Conservation (phyloP, 2,329 filamentous ascomycete species). For the Fusarium sp. region DNA sequence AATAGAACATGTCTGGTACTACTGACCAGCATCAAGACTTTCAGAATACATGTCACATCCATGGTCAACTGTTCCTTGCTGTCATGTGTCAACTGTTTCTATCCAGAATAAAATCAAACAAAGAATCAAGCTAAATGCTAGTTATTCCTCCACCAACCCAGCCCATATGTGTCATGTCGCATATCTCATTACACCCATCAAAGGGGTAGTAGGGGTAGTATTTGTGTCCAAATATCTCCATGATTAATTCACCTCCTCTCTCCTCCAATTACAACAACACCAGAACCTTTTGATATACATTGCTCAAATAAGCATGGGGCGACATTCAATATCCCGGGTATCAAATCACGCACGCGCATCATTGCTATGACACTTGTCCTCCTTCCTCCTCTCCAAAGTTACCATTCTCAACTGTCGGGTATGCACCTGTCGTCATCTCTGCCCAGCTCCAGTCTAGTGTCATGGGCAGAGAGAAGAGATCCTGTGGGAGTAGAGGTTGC, state of each 20-base stretch:
- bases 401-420: slow-evolving; percentile 74
- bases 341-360: background rate
- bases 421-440: slow-evolving; percentile 74
- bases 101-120: background rate
- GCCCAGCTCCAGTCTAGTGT: slow-evolving; percentile 91
- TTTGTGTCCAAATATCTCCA: background rate
- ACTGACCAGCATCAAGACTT: too few species aligned
- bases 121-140: slow-evolving; percentile 14
- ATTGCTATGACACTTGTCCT: slow-evolving; percentile 13
- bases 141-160: slow-evolving; percentile 15
- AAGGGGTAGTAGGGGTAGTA: background rate
- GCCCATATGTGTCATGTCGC: slow-evolving; percentile 34
- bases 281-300: slow-evolving; percentile 19
- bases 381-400: slow-evolving; percentile 54
- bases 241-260: slow-evolving; percentile 9
- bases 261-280: background rate
- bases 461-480: slow-evolving; percentile 96
- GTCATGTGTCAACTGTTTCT: background rate
- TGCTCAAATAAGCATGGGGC: slow-evolving; percentile 4
- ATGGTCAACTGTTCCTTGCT: background rate
- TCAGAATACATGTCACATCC: too few species aligned
- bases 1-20: too few species aligned
- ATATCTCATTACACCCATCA: slow-evolving; percentile 40
- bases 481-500: slow-evolving; percentile 90
- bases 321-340: background rate